Evolutionary conservation across 2,329 filamentous ascomycete species (phyloP).

Genomic region (Colletotrichum liaoningense): DNA sequence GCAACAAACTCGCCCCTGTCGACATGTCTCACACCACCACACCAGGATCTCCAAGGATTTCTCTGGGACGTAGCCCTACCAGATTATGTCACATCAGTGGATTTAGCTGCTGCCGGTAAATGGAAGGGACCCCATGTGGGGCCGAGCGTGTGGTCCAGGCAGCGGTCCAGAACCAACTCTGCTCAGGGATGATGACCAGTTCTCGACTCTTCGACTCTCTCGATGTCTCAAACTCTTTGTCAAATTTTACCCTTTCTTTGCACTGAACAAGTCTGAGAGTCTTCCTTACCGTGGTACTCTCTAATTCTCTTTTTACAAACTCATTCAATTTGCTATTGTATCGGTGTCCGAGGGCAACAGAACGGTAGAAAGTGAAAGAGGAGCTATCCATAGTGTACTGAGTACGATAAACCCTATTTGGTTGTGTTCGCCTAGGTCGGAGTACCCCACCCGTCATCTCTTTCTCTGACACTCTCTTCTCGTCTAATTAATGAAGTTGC

Average conservation of each 20-base stretch:
- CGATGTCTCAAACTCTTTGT: not conserved
- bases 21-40: not conserved
- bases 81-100: slow-evolving; percentile 18
- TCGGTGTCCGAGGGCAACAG: not conserved
- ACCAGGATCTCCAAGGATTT: not conserved
- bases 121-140: slow-evolving; percentile 2
- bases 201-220: not conserved
- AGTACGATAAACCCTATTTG: not conserved
- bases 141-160: not conserved
- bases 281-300: not conserved
- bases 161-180: not conserved
- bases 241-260: not conserved
- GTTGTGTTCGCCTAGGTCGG: not conserved
- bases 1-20: not conserved
- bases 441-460: slow-evolving; percentile 5
- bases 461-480: slow-evolving; percentile 3
- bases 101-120: not conserved
- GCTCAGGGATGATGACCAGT: not conserved
- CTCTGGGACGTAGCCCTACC: slow-evolving; percentile 19
- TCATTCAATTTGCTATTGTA: not conserved
- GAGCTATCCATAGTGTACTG: too few species aligned
- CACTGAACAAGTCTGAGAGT: not conserved
- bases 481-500: not conserved
- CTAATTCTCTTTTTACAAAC: not conserved
- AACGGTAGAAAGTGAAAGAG: not conserved